Base-by-base conservation (phyloP, 768 basidiomycete genomes). In the Suillus brevipes region DNA sequence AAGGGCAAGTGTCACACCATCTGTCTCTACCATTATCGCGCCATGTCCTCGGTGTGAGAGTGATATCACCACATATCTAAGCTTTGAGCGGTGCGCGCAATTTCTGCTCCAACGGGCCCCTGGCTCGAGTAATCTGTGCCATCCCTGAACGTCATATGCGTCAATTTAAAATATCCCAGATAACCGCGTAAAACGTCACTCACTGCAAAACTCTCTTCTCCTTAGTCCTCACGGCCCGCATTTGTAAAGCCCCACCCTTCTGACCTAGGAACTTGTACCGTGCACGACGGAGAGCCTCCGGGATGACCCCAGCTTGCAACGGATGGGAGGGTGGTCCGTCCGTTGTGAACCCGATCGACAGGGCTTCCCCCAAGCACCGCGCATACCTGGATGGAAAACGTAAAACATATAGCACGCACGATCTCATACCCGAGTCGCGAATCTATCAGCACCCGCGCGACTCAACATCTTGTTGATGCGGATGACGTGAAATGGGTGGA, bases 401-500 rank as follows among this genome's bases (percentile, higher is more conserved):
- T 38, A 20, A 57, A 20, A 38, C 16, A 42, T 28, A 14, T 34
- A 53, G n/a, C 42, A 58, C 18, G 45, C 36, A 61, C 31, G 31
- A 31, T 31, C 28, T 47, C 34, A 57, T 18, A 52, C 20, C n/a
- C 28, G 50, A 16, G 12, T 36, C 8, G 77, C 87, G 55, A 66
- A 91, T 93, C 94, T 85, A 94, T 99, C 97, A 73, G 97, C 96
- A 72, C 97, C 97, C 72, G 97, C 97, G 78, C 97, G 99, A 65
- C 90, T 92, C 85, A 99, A 92, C 94, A 97, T 99, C 90, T 99
- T 99, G 92, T 99, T 97, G 89, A 97, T 97, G 68, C 97, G 92
- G 82, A 99, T 80, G 73, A 99, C 94, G 78, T 99, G 97, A 94
- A 91, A 97, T 50, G 97, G 97, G 83, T 99, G 97, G 65, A 93